phyloP scores from a whole-genome alignment of 805 yeast genomes.

The Lipomyces lipofer region DNA sequence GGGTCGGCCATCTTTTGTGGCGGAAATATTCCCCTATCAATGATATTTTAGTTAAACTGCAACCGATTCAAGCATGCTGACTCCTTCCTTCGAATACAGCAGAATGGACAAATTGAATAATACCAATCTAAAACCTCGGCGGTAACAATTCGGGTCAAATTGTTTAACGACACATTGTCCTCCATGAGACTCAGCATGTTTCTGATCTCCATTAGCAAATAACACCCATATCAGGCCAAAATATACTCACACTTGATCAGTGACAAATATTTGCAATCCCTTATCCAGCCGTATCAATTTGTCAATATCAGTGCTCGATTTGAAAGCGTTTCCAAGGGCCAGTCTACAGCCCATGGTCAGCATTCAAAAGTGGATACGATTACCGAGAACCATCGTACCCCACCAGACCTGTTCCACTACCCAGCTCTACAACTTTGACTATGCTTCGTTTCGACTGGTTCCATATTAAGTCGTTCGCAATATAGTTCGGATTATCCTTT shows the following conservation, averaged over 20 bases:
- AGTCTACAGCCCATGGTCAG: constrained; percentile 21
- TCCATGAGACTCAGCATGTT: constrained; percentile 51
- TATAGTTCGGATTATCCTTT: constrained; percentile 13
- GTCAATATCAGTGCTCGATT: constrained; percentile 2
- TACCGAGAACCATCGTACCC: constrained; percentile 40
- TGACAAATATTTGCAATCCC: constrained; percentile 46
- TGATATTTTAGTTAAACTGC: too few species aligned
- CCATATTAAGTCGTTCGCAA: constrained; percentile 25
- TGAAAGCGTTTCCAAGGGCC: constrained; percentile 38
- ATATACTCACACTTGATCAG: constrained; percentile 47
- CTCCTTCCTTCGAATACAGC: too few species aligned
- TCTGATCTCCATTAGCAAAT: constrained; percentile 19
- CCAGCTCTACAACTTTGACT: constrained; percentile 50
- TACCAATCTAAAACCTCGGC: constrained; percentile 53
- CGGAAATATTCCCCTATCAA: constrained; percentile 44
- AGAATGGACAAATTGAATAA: too few species aligned
- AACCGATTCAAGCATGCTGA: too few species aligned
- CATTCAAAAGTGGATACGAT: neutral
- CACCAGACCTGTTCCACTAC: constrained; percentile 61
- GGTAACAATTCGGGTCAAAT: constrained; percentile 40
- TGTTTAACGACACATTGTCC: constrained; percentile 48
- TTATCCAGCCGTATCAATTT: too few species aligned
- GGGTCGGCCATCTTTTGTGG: constrained; percentile 42
- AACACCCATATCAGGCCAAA: neutral
- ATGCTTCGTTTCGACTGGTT: neutral